Percentiles rank a stretch among this genome's conserved stretches.
Evolutionary conservation across 2,329 filamentous ascomycete species (phyloP).

Genomic region (Trichoderma koningii): DNA sequence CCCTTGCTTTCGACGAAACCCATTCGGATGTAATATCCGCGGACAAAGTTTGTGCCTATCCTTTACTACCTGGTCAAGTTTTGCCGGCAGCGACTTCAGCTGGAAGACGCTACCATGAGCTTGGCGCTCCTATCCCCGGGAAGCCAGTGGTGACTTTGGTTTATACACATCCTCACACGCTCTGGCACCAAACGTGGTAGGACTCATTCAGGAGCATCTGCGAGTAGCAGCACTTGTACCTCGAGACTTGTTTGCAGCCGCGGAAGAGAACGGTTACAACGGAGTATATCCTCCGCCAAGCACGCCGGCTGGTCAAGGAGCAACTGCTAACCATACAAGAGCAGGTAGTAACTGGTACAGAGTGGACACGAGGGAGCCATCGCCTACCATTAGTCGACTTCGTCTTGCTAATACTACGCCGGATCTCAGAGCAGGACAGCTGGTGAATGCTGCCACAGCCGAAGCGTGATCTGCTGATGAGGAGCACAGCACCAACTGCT

Average conservation of each 20-base stretch:
- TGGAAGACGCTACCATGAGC: not conserved
- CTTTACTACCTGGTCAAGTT: not conserved
- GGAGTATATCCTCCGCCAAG: not conserved
- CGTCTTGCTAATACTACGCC: not conserved
- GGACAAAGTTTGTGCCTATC: not conserved
- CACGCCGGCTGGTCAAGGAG: not conserved
- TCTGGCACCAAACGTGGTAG: not conserved
- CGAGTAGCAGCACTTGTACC: not conserved
- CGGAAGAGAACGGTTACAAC: not conserved
- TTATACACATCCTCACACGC: not conserved
- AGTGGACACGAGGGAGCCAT: too few species aligned
- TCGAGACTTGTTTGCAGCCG: not conserved
- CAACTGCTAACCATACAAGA: not conserved
- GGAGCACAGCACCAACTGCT: constrained; percentile 1
- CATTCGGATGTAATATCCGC: constrained; percentile 17
- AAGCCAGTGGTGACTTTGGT: not conserved
- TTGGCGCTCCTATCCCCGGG: constrained; percentile 4
- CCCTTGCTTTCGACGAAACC: constrained; percentile 7
- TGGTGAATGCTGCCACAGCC: not conserved
- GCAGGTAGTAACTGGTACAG: too few species aligned
- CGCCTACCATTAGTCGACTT: not conserved
- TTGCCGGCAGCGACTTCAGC: not conserved
- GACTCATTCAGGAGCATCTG: not conserved
- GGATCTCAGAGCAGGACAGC: not conserved
- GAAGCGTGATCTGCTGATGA: constrained; percentile 1